A percentile compares a stretch with the other conserved stretches of the same genome.
These are phyloP conservation scores for Rhizophora mangle DNA, from an alignment of 345 rosid species.

Conservation along the genomic window DNA sequence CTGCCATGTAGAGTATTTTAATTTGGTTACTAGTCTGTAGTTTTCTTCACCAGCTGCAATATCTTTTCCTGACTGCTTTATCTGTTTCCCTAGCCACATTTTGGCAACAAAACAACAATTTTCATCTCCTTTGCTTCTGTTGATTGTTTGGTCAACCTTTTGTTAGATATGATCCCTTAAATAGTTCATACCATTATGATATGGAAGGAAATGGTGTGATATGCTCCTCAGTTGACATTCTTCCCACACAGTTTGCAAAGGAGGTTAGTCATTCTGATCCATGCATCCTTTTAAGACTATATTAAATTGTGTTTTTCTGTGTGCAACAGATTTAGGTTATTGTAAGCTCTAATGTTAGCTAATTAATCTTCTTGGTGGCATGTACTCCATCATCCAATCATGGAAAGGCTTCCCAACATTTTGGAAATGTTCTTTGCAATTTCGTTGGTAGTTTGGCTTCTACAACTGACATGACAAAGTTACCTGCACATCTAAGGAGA, in stretches of 20 bases:
- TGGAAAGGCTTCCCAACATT: conserved; percentile 83
- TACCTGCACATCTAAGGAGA: conserved; percentile 70
- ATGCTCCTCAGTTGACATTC: conserved; percentile 78
- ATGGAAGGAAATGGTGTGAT: conserved; percentile 84
- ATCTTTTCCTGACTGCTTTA: background rate
- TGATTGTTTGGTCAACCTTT: conserved; percentile 4
- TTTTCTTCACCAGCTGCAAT: background rate
- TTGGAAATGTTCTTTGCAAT: conserved; percentile 76
- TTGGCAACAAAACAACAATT: background rate
- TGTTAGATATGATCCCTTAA: conserved; percentile 60
- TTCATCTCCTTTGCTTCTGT: background rate
- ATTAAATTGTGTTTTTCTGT: background rate
- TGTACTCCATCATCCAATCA: conserved; percentile 21
- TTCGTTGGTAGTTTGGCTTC: conserved; percentile 76
- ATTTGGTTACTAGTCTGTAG: too few relatives aligned
- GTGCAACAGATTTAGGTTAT: background rate
- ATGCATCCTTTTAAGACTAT: conserved; percentile 3
- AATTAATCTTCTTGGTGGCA: conserved; percentile 11
- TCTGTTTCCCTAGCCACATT: background rate
- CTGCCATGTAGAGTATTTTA: too few relatives aligned
- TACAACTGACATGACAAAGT: conserved; percentile 40
- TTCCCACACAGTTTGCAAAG: conserved; percentile 95
- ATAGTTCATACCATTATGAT: conserved; percentile 57
- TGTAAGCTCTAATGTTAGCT: background rate
- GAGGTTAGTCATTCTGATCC: conserved; percentile 48